Base-by-base conservation (phyloP, 2,329 filamentous ascomycete species). In the Verticillium zaregamsianum region DNA sequence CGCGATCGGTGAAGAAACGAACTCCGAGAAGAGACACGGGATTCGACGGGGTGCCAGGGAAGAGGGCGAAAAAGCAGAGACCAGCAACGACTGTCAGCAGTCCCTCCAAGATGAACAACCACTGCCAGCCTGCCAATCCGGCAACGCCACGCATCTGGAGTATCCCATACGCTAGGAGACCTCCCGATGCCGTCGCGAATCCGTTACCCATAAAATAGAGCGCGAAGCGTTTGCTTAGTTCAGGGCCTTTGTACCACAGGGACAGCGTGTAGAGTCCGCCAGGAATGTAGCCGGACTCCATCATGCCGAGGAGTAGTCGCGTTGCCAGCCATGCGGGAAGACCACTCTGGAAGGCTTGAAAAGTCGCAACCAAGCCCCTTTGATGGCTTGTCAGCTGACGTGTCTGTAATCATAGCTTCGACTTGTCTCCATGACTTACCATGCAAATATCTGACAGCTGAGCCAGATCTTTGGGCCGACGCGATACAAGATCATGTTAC, bases 211-310 rank as follows among this genome's bases (percentile, higher is more conserved):
- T 84, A 67, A 83, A 87, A 68, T 87, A 88, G 2, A 87, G 74
- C 2, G 83, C 82, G 33, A 87, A 80, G 2, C 85, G 76, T 59
- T 81, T 86, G 59, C 85, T 83, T 45, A 82, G 74, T 67, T 88
- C 85, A 55, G 82, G 78, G 6, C 82, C 75, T 61, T 82, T 84
- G 63, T 88, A 88, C 83, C 85, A 88, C 76, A 85, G 85, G 0
- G 82, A 84, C 2, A 87, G 73, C 60, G 86, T 82, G 66, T 83
- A 86, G 23, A 83, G 77, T 5, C 84, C 76, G 9, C 80, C 81
- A 0, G 82, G 82, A 59, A 82, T 80, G 49, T 84, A 79, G 6
- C 80, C 80, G 32, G 77, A 78, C 62, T 85, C 83, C 12, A 77
- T 73, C 15, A 84, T 67, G 17, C 83, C 83, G 1, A 85, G 71